phyloP scores from a whole-genome alignment of 305 asterid species.

The Fraxinus sp. region DNA sequence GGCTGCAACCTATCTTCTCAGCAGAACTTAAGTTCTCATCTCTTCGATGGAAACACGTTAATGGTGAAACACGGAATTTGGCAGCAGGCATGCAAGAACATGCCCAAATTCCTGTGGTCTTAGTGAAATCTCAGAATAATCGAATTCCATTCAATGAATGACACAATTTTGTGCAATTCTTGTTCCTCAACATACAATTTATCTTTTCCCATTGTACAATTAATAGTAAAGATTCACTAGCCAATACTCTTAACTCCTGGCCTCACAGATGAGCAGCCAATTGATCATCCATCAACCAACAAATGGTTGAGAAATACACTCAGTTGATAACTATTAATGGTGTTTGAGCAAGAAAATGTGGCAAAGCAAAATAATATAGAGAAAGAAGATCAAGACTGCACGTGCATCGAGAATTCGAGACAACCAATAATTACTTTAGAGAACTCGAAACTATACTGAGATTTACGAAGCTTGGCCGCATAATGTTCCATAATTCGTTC shows the following conservation, averaged over 20 bases:
- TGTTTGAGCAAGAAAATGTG: too few relatives aligned
- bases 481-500: constrained; percentile 71
- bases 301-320: not conserved
- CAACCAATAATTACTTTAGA: constrained; percentile 6
- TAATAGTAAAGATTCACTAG: too few relatives aligned
- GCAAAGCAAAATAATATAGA: too few relatives aligned
- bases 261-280: not conserved
- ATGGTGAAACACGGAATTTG: not conserved
- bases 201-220: not conserved
- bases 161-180: not conserved
- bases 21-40: not conserved
- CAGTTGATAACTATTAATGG: too few relatives aligned
- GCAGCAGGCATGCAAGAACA: not conserved
- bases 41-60: not conserved
- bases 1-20: not conserved
- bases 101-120: not conserved
- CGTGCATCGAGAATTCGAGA: not conserved
- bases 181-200: not conserved
- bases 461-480: constrained; percentile 58
- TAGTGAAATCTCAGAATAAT: not conserved
- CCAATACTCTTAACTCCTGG: not conserved
- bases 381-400: too few relatives aligned
- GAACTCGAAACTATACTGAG: constrained; percentile 38
- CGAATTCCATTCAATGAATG: not conserved
- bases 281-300: not conserved